These are phyloP conservation scores for Fusarium sp. DNA, from an alignment of 2,329 filamentous ascomycete genomes.

Conservation along the genomic window DNA sequence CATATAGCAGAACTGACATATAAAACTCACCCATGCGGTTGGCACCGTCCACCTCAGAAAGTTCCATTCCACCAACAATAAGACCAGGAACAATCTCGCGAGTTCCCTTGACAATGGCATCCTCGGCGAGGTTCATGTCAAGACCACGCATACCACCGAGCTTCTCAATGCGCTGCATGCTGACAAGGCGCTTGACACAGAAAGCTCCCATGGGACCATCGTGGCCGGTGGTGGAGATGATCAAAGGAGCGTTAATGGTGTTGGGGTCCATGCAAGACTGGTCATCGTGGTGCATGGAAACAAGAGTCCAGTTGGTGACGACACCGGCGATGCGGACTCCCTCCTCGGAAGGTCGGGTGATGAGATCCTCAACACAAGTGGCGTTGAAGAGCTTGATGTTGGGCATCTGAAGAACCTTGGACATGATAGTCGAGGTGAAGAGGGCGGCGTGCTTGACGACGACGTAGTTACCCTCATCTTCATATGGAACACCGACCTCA, in stretches of 20 bases:
- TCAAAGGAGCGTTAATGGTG: slow-evolving; percentile 90
- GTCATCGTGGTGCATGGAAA: slow-evolving; percentile 86
- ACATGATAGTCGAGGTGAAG: slow-evolving; percentile 88
- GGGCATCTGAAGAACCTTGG: slow-evolving; percentile 82
- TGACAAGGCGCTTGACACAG: slow-evolving; percentile 87
- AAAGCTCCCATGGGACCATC: slow-evolving; percentile 93
- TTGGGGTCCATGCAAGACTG: slow-evolving; percentile 98
- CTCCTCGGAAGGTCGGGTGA: slow-evolving; percentile 74
- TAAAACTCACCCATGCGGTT: slow-evolving; percentile 78
- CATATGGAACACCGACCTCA: slow-evolving; percentile 84
- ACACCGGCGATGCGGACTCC: slow-evolving; percentile 82
- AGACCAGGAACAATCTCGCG: slow-evolving; percentile 88
- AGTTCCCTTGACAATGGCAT: slow-evolving; percentile 92
- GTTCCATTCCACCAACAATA: slow-evolving; percentile 94
- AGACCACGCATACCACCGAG: slow-evolving; percentile 92
- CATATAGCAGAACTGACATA: too few species aligned
- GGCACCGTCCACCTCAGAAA: slow-evolving; percentile 88
- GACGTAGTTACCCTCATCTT: slow-evolving; percentile 88
- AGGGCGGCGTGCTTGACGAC: slow-evolving; percentile 94
- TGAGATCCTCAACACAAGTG: slow-evolving; percentile 89
- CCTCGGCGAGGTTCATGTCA: slow-evolving; percentile 91
- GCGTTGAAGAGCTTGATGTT: slow-evolving; percentile 98
- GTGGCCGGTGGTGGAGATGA: slow-evolving; percentile 91
- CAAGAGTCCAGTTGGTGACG: slow-evolving; percentile 95
- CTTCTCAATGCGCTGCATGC: slow-evolving; percentile 84